phyloP scores from a whole-genome alignment of 2,329 filamentous ascomycete species.

The Acrocalymma vagum region DNA sequence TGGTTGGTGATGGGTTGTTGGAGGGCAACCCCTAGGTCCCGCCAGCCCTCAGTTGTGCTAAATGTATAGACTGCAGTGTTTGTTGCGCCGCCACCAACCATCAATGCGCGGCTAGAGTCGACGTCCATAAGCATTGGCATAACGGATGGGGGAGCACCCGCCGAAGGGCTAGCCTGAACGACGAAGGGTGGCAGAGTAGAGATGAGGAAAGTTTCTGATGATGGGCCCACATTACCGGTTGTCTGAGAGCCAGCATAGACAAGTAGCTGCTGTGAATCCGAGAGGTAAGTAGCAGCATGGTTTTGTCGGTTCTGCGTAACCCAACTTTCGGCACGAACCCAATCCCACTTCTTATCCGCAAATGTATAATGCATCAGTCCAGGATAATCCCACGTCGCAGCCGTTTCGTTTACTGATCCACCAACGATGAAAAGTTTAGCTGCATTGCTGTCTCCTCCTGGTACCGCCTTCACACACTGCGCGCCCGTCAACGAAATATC shows the following conservation, averaged over 20 bases:
- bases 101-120: constrained; percentile 73
- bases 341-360: constrained; percentile 65
- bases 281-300: constrained; percentile 80
- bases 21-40: constrained; percentile 71
- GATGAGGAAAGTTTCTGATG: constrained; percentile 80
- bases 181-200: constrained; percentile 70
- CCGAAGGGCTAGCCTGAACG: constrained; percentile 61
- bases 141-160: constrained; percentile 66
- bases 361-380: constrained; percentile 79
- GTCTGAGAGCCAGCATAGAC: constrained; percentile 81
- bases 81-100: constrained; percentile 75
- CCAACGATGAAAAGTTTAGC: constrained; percentile 83
- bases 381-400: constrained; percentile 62
- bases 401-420: constrained; percentile 59
- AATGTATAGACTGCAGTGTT: constrained; percentile 80
- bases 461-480: constrained; percentile 76
- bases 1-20: constrained; percentile 67
- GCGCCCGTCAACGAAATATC: constrained; percentile 78
- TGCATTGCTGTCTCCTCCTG: constrained; percentile 63
- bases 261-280: constrained; percentile 74
- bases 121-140: constrained; percentile 78
- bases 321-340: constrained; percentile 56
- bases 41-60: constrained; percentile 70
- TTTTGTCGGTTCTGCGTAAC: constrained; percentile 74
- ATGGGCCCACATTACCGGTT: constrained; percentile 62